phyloP scores from a whole-genome alignment of 768 basidiomycete genomes.

The Pleurotus giganteus region DNA sequence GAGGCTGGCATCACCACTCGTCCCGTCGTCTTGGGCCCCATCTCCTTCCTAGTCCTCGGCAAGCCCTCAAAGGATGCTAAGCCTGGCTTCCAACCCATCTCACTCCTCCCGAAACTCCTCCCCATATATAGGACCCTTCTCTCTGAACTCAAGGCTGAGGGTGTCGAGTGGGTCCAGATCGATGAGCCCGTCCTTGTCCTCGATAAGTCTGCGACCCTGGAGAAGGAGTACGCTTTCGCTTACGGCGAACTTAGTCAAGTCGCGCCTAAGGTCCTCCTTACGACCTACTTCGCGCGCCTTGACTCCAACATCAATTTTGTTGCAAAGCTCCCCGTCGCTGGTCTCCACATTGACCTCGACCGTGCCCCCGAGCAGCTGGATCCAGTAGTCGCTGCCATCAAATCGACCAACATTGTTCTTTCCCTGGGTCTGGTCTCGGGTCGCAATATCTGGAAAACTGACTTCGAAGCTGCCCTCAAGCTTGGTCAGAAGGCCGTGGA shows the following conservation, averaged over 20 bases:
- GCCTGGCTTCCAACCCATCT: constrained; percentile 85
- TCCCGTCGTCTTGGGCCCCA: constrained; percentile 92
- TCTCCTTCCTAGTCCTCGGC: constrained; percentile 93
- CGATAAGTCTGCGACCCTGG: constrained; percentile 74
- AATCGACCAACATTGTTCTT: constrained; percentile 74
- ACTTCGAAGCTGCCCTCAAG: constrained; percentile 81
- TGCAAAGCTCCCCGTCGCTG: constrained; percentile 88
- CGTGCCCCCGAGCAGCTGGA: constrained; percentile 91
- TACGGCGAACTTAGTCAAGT: constrained; percentile 81
- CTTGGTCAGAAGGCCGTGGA: constrained; percentile 82
- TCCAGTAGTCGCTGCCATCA: constrained; percentile 76
- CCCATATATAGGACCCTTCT: constrained; percentile 92
- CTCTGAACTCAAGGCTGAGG: constrained; percentile 86
- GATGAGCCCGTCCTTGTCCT: constrained; percentile 97
- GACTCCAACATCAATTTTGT: constrained; percentile 87
- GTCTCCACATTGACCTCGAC: constrained; percentile 95
- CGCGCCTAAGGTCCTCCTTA: constrained; percentile 88
- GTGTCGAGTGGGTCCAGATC: constrained; percentile 92
- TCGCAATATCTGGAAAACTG: constrained; percentile 99
- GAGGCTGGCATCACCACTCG: constrained; percentile 85
- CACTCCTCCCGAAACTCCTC: constrained; percentile 84
- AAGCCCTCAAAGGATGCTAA: constrained; percentile 86
- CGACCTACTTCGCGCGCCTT: constrained; percentile 97
- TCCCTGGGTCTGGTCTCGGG: constrained; percentile 97
- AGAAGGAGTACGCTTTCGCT: constrained; percentile 75